These are phyloP conservation scores for Talaromyces sp. DNA, from an alignment of 2,329 filamentous ascomycete species.

Conservation along the genomic window DNA sequence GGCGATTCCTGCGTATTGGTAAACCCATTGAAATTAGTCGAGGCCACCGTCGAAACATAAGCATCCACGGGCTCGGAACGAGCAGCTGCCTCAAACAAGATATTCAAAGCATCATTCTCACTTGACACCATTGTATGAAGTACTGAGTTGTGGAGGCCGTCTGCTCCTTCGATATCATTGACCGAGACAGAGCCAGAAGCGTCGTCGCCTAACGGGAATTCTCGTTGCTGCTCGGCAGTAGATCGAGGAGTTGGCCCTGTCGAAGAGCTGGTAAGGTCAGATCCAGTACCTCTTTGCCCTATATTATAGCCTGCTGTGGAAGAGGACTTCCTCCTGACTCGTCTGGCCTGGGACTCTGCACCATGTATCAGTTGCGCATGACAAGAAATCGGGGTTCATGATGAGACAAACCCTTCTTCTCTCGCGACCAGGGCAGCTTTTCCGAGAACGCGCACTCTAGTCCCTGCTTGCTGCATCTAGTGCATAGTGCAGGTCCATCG, in stretches of 20 bases:
- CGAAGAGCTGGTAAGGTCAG: too few relatives aligned
- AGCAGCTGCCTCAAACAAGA: constrained; percentile 43
- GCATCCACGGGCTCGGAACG: neutral
- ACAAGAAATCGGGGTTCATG: too few relatives aligned
- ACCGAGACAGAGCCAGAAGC: neutral
- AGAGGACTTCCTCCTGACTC: neutral
- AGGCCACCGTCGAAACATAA: too few relatives aligned
- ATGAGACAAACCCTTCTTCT: neutral
- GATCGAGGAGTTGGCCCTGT: too few relatives aligned
- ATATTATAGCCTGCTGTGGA: neutral
- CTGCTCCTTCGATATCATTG: neutral
- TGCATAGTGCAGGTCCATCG: neutral
- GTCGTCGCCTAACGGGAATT: too few relatives aligned
- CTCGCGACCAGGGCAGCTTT: neutral
- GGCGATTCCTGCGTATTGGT: neutral
- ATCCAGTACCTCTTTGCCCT: too few relatives aligned
- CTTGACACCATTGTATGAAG: constrained; percentile 43
- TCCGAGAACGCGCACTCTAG: neutral
- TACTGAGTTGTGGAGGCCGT: constrained; percentile 24
- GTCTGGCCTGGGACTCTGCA: neutral
- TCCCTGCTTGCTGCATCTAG: neutral
- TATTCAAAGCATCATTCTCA: constrained; percentile 44
- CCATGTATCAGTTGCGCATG: too few relatives aligned
- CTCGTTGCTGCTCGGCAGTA: too few relatives aligned
- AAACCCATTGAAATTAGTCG: neutral